Percentiles rank a stretch among this genome's conserved stretches.
These are phyloP conservation scores for Paracorniculantispora psalliotae DNA, from an alignment of 2,329 filamentous ascomycete genomes.

Conservation along the genomic window DNA sequence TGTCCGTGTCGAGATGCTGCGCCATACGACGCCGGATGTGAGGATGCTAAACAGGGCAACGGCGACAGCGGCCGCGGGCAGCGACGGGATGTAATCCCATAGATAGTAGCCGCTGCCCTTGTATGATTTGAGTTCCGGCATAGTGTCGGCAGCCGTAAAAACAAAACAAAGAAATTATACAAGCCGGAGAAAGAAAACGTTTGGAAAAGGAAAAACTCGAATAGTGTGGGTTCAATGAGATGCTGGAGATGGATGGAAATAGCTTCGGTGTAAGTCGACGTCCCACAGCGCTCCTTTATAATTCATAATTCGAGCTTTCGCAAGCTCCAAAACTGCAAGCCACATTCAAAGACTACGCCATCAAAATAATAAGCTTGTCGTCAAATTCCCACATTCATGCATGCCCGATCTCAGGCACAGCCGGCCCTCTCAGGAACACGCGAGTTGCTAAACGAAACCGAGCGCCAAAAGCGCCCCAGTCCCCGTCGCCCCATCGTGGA, in stretches of 20 bases:
- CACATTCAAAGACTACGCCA: too few species aligned
- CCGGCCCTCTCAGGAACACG: neutral
- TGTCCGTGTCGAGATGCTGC: slow-evolving; percentile 38
- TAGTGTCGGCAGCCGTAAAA: too few species aligned
- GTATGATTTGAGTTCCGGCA: slow-evolving; percentile 28
- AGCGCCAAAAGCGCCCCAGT: neutral
- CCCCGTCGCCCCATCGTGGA: neutral
- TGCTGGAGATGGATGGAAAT: neutral
- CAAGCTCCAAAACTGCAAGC: too few species aligned
- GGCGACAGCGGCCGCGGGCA: slow-evolving; percentile 42
- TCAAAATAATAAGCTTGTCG: neutral
- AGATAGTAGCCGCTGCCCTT: slow-evolving; percentile 27
- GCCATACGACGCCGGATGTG: slow-evolving; percentile 39
- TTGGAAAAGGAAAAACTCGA: too few species aligned
- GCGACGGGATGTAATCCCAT: slow-evolving; percentile 34
- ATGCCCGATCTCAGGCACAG: neutral
- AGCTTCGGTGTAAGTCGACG: neutral
- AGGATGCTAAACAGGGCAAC: slow-evolving; percentile 38
- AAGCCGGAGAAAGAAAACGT: too few species aligned
- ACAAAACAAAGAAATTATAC: too few species aligned
- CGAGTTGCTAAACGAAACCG: neutral
- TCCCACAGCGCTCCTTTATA: neutral
- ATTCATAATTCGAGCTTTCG: neutral
- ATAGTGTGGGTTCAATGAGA: too few species aligned
- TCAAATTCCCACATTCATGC: neutral